These are phyloP conservation scores for Cinnamomum micranthum DNA, from an alignment of 164 flowering plant species.

Conservation along the genomic window DNA sequence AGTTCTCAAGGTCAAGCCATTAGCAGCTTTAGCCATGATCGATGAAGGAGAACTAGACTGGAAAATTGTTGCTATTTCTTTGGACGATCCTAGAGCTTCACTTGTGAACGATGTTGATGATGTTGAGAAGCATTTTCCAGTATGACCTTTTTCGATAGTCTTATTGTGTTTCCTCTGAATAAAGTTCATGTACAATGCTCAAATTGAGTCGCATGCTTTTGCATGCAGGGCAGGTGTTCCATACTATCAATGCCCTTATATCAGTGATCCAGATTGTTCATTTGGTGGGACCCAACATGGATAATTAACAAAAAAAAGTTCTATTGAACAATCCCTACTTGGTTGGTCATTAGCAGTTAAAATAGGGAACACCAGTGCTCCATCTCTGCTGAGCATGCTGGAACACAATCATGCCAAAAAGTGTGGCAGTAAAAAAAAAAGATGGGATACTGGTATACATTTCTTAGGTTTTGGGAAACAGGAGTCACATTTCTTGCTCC, in stretches of 20 bases:
- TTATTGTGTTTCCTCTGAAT: background rate
- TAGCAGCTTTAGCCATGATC: conserved; percentile 95
- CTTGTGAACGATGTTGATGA: conserved; percentile 85
- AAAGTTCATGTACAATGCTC: background rate
- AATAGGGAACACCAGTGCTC: too few species aligned
- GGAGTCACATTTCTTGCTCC: background rate
- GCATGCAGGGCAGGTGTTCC: background rate
- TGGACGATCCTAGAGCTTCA: conserved; percentile 92
- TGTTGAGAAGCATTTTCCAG: conserved; percentile 97
- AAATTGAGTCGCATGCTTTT: background rate
- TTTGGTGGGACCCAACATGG: background rate
- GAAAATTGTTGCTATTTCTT: conserved; percentile 95
- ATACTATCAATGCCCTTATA: background rate
- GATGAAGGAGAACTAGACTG: conserved; percentile 99
- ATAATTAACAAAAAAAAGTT: too few species aligned
- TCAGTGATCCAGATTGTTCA: background rate
- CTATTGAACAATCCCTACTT: background rate
- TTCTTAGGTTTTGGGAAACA: background rate
- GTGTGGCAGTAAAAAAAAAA: too few species aligned
- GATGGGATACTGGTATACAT: background rate
- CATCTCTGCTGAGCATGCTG: background rate
- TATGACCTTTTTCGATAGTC: conserved; percentile 16
- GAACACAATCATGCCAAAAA: too few species aligned
- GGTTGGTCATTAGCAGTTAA: background rate
- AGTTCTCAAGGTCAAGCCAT: conserved; percentile 79